Conservation (phyloP, 352 stramenopile species). For the Pythium volutum region DNA sequence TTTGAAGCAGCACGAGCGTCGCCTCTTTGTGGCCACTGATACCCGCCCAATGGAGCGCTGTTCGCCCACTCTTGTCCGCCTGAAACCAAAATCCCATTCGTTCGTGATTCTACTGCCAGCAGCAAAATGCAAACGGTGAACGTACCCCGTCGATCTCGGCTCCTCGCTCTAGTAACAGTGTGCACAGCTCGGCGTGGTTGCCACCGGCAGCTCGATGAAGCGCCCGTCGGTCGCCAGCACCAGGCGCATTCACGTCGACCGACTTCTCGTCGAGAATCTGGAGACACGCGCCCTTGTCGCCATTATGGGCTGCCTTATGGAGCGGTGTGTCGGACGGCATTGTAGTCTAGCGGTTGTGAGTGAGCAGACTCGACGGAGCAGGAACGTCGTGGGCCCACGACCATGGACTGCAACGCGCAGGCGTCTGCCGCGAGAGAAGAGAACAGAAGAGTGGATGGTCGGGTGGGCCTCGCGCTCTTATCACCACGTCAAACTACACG, state of each 20-base stretch:
- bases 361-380: not conserved
- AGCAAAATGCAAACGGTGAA: not conserved
- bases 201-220: slow-evolving; percentile 86
- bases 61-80: slow-evolving; percentile 91
- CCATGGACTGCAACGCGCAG: not conserved
- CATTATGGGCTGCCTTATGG: slow-evolving; percentile 90
- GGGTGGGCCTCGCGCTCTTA: not conserved
- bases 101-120: not conserved
- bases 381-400: not conserved
- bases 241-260: slow-evolving; percentile 85
- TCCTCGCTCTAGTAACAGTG: slow-evolving; percentile 81
- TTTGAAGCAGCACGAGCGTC: slow-evolving; percentile 80
- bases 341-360: slow-evolving; percentile 1
- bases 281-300: slow-evolving; percentile 83
- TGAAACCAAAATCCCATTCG: slow-evolving; percentile 24
- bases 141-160: slow-evolving; percentile 83
- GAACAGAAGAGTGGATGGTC: not conserved
- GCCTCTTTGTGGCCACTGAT: slow-evolving; percentile 93
- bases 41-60: slow-evolving; percentile 89
- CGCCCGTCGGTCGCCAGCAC: slow-evolving; percentile 82
- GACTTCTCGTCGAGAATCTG: slow-evolving; percentile 87
- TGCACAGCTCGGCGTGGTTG: slow-evolving; percentile 89
- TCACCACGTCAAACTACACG: not conserved
- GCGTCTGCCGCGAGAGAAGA: not conserved
- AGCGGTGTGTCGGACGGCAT: slow-evolving; percentile 89